phyloP scores from a whole-genome alignment of 495 filamentous ascomycete species.

The Parachaetomium inaequale region DNA sequence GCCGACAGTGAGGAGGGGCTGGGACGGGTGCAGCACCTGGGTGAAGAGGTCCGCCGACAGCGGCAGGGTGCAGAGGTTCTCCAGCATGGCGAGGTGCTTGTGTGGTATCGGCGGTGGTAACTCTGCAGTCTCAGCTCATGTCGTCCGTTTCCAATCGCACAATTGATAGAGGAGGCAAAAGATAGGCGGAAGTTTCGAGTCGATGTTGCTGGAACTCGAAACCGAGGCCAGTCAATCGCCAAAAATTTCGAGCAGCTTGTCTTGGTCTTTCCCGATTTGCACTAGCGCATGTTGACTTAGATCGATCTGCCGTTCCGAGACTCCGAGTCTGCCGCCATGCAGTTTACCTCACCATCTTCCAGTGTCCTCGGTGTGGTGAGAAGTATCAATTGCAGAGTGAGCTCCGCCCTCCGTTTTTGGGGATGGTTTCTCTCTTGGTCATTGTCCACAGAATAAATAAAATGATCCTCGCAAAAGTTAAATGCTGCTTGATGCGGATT shows the following conservation, averaged over 20 bases:
- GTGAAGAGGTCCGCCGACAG: conserved; percentile 84
- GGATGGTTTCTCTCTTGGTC: background rate
- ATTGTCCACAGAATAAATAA: background rate
- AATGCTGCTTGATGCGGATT: background rate
- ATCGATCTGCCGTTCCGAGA: background rate
- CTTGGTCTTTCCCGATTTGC: background rate
- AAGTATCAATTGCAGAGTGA: no score
- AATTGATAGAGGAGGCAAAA: background rate
- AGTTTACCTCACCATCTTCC: no score
- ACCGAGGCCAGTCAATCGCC: conserved; percentile 4
- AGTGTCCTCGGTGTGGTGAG: no score
- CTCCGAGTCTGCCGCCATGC: background rate
- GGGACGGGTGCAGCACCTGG: conserved; percentile 77
- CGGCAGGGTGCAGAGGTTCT: conserved; percentile 85
- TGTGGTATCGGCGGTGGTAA: background rate
- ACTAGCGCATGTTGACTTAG: background rate
- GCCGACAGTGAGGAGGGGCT: conserved; percentile 81
- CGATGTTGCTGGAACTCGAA: background rate
- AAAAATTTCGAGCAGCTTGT: conserved; percentile 4
- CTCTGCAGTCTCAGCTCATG: conserved; percentile 3
- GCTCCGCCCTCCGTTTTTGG: background rate
- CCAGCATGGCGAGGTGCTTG: conserved; percentile 51
- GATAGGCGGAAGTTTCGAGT: background rate
- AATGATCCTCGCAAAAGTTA: background rate
- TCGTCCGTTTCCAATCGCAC: background rate